Conservation (phyloP, 306 rosid genomes). For the Glycyrrhiza uralensis region DNA sequence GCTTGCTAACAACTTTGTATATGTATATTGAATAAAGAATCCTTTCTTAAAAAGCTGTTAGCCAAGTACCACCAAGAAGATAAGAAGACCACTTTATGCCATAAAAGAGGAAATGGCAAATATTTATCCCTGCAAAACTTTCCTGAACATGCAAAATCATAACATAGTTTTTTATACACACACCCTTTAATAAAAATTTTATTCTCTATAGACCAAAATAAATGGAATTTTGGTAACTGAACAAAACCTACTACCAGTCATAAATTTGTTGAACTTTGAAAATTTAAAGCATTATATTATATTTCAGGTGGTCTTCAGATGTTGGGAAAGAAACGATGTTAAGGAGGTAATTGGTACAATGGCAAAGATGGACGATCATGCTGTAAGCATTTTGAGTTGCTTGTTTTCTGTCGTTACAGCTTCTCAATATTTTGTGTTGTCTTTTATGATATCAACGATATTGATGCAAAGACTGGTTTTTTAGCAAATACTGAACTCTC, state of each 20-base stretch:
- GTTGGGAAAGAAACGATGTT: constrained; percentile 90
- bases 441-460: constrained; percentile 5
- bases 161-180: neutral
- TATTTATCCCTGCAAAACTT: neutral
- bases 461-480: neutral
- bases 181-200: neutral
- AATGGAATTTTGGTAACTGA: neutral
- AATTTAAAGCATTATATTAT: too few species aligned
- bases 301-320: constrained; percentile 78
- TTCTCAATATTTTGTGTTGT: neutral
- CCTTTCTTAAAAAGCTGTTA: neutral
- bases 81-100: neutral
- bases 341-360: constrained; percentile 79
- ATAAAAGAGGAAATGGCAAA: neutral
- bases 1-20: neutral
- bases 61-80: neutral
- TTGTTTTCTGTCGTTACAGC: constrained; percentile 1
- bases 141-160: neutral
- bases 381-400: constrained; percentile 54
- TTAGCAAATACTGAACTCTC: constrained; percentile 1
- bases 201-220: neutral
- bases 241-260: neutral
- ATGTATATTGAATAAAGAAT: neutral
- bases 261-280: constrained; percentile 31
- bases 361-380: constrained; percentile 91